Evolutionary conservation across 2,329 filamentous ascomycete species (phyloP).

Genomic region (Colletotrichum sp.): DNA sequence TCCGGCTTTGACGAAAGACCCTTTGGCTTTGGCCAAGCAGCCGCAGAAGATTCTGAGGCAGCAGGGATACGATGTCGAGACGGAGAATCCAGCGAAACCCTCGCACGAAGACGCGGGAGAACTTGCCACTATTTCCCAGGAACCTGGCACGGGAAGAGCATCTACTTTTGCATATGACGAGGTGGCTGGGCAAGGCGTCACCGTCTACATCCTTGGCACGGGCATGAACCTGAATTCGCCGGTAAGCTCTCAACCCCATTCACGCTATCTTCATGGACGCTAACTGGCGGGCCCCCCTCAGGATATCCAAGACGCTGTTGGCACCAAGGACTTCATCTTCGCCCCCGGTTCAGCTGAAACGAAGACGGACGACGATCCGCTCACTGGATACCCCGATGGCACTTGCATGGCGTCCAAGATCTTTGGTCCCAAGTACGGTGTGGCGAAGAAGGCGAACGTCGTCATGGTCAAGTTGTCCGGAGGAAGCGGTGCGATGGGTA

Average conservation of each 20-base stretch:
- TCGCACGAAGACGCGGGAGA: background rate
- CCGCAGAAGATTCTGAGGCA: background rate
- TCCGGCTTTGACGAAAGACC: background rate
- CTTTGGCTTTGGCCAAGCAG: background rate
- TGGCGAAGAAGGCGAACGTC: background rate
- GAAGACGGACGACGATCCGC: background rate
- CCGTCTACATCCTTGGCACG: background rate
- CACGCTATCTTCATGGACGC: rapidly evolving
- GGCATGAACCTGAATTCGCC: background rate
- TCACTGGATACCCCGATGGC: background rate
- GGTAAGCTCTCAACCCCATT: background rate
- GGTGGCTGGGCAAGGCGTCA: background rate
- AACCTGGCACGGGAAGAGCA: background rate
- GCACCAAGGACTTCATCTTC: background rate
- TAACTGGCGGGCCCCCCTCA: background rate
- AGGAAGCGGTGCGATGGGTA: background rate
- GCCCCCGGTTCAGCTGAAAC: background rate
- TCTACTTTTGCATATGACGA: background rate
- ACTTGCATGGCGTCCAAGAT: background rate
- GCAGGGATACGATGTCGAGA: background rate
- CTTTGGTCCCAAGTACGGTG: background rate
- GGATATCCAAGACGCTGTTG: background rate
- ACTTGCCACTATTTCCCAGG: background rate
- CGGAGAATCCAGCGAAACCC: background rate
- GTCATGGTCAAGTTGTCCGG: background rate